Base-by-base conservation (phyloP, 352 stramenopile genomes). In the Phytophthora rubi region DNA sequence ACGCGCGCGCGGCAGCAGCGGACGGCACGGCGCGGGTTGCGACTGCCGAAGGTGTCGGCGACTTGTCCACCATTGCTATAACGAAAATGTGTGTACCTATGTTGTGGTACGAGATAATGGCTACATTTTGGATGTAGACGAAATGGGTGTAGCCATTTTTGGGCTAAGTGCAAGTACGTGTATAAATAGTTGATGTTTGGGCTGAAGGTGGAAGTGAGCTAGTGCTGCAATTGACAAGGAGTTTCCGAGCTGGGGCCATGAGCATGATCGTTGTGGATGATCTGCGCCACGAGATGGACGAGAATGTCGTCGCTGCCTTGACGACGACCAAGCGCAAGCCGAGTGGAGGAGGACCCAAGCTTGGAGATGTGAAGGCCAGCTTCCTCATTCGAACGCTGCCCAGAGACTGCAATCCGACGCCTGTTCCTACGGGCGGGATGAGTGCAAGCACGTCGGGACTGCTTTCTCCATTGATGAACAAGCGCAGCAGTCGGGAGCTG, bases 301-400 rank as follows among this genome's bases (percentile, higher is more conserved):
- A 53, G 15, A 66, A 59, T 5, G 61, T 53, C 1, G 26, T 23
- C 6, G 23, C 16, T 6, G 15, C 30, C 33, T 39, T 12, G n/a
- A 21, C 51, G 56, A 21, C 30, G 13, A 32, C 30, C 9, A 74
- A 70, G 52, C 12, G 54, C 10, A 75, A 69, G 28, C 4, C 59
- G 33, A 62, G 33, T 53, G 42, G 12, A 28, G 32, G 33, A 28
- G 32, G 33, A 28, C 26, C 54, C 21, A 59, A 63, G 30, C 28
- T 39, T 32, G 63, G 59, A 12, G 58, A 82, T 30, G 49, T 63
- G 8, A 90, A 89, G 57, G 80, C 80, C 28, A 86, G 70, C 59
- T 86, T 94, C 58, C 62, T 91, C 57, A 93, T 94, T 53, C 83
- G 87, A 51, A 91, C 85, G 55, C 69, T 93, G 23, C 87, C 85